Evolutionary conservation across 2,329 filamentous ascomycete species (phyloP).

Genomic region (Fusarium temperatum): DNA sequence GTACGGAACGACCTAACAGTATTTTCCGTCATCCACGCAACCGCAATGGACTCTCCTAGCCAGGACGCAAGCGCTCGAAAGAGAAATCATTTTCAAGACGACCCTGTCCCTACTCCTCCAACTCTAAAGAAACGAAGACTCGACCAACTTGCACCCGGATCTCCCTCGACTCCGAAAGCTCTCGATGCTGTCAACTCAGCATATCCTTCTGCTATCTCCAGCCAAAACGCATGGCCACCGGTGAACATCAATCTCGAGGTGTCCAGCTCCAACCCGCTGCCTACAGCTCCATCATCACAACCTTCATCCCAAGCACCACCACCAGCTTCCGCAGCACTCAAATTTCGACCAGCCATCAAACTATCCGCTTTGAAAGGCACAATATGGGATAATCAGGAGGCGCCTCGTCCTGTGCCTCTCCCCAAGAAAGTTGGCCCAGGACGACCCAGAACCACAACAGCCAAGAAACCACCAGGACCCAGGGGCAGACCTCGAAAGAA

Average conservation of each 20-base stretch:
- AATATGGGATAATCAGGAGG: constrained; percentile 49
- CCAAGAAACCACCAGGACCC: constrained; percentile 35
- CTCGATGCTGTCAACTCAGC: constrained; percentile 46
- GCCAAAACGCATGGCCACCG: constrained; percentile 23
- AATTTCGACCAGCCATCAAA: constrained; percentile 49
- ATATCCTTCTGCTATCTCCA: constrained; percentile 43
- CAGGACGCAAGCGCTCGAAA: constrained; percentile 35
- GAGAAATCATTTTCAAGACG: constrained; percentile 35
- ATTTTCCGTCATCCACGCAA: background rate
- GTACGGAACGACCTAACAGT: constrained; percentile 6
- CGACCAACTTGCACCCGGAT: constrained; percentile 39
- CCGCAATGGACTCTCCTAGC: constrained; percentile 42
- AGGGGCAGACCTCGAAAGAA: constrained; percentile 36
- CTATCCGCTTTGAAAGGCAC: constrained; percentile 49
- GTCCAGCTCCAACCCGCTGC: background rate
- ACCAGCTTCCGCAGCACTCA: constrained; percentile 21
- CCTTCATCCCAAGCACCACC: constrained; percentile 16
- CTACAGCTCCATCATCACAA: constrained; percentile 13
- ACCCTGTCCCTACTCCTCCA: constrained; percentile 39
- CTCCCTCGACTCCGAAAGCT: constrained; percentile 44
- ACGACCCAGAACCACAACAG: constrained; percentile 26
- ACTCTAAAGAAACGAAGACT: constrained; percentile 46
- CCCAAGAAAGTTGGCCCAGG: constrained; percentile 38
- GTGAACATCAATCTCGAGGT: constrained; percentile 5
- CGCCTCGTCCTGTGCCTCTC: constrained; percentile 14